Evolutionary conservation across 2,329 filamentous ascomycete genomes (phyloP).

Genomic region (Cryphonectria nitschkei): DNA sequence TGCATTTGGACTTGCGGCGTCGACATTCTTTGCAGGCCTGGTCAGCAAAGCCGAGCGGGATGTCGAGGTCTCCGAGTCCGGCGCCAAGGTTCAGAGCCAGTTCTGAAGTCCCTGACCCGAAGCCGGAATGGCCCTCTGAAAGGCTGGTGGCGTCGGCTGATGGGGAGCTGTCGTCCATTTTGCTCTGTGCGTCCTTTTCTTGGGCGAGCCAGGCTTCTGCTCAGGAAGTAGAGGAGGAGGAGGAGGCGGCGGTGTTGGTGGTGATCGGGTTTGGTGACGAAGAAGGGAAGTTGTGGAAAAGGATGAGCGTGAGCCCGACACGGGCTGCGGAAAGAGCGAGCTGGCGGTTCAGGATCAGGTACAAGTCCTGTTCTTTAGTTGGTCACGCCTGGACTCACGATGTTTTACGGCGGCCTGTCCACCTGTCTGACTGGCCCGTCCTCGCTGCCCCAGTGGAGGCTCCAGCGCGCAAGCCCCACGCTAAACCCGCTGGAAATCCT

Average conservation of each 20-base stretch:
- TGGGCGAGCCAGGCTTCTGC: constrained; percentile 4
- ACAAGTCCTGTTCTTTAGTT: constrained; percentile 12
- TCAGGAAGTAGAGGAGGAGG: not conserved
- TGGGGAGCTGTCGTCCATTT: constrained; percentile 27
- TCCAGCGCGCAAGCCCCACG: constrained; percentile 1
- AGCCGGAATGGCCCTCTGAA: constrained; percentile 22
- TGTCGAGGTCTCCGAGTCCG: constrained; percentile 30
- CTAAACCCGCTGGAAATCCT: constrained; percentile 4
- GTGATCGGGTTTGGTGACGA: constrained; percentile 4
- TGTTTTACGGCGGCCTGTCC: constrained; percentile 26
- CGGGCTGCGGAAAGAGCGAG: constrained; percentile 6
- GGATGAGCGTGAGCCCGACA: constrained; percentile 1
- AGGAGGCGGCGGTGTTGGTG: not conserved
- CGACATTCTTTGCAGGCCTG: constrained; percentile 47
- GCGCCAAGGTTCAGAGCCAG: constrained; percentile 26
- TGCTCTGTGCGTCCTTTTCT: not conserved
- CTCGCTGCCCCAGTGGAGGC: constrained; percentile 20
- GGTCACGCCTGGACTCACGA: constrained; percentile 29
- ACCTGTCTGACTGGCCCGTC: constrained; percentile 24
- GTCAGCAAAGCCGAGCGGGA: constrained; percentile 33
- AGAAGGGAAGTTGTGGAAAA: constrained; percentile 1
- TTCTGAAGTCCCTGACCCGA: constrained; percentile 16
- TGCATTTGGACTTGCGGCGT: constrained; percentile 45
- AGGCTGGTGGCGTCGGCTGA: constrained; percentile 25
- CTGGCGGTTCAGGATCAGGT: constrained; percentile 1